These are phyloP conservation scores for Sicyos baderoa DNA, from an alignment of 306 rosid species.

Conservation along the genomic window DNA sequence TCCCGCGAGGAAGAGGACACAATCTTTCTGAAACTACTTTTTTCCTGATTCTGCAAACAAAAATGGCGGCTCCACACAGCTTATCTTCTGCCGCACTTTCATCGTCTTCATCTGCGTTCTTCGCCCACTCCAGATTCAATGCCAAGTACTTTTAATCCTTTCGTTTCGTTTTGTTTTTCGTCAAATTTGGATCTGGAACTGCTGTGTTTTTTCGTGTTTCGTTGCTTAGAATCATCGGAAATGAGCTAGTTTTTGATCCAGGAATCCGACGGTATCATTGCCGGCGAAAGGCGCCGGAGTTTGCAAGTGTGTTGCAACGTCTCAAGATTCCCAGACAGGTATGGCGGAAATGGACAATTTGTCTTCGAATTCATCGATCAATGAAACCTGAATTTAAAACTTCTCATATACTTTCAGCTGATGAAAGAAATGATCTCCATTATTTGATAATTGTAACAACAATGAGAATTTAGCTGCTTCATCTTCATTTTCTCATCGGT, in stretches of 20 bases:
- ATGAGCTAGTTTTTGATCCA: conserved; percentile 20
- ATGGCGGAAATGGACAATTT: neutral
- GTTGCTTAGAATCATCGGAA: neutral
- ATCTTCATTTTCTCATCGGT: neutral
- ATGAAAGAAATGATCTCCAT: neutral
- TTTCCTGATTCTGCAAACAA: neutral
- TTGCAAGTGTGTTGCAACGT: conserved; percentile 55
- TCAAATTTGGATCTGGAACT: neutral
- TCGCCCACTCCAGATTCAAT: conserved; percentile 27
- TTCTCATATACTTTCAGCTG: neutral
- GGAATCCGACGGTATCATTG: conserved; percentile 41
- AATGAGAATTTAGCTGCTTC: neutral
- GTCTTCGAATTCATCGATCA: neutral
- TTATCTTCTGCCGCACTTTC: conserved; percentile 28
- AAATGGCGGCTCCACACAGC: conserved; percentile 27
- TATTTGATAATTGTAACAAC: neutral
- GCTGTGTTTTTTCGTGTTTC: neutral
- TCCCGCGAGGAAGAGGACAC: too few relatives aligned
- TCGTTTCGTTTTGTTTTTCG: neutral
- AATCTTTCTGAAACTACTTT: too few relatives aligned
- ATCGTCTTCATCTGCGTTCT: conserved; percentile 39
- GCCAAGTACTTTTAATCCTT: conserved; percentile 18
- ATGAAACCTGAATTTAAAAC: neutral
- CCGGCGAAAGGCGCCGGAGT: conserved; percentile 37
- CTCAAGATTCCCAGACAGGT: conserved; percentile 61